Evolutionary conservation across 768 basidiomycete species (phyloP).

Genomic region (Tylopilus sp.): DNA sequence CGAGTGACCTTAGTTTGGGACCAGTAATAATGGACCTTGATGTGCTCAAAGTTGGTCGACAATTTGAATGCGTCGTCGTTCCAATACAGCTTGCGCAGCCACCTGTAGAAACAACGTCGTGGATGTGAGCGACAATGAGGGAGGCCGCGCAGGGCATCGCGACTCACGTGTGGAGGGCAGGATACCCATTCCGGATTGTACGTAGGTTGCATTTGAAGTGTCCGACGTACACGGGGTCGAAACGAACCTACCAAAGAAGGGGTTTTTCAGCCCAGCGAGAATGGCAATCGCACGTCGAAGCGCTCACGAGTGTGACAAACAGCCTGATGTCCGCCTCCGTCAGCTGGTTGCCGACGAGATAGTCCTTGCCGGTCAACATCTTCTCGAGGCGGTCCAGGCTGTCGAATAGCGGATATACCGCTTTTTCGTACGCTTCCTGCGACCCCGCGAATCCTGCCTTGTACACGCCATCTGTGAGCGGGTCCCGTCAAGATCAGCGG

Average conservation of each 20-base stretch:
- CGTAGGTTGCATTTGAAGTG: conserved; percentile 95
- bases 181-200: conserved; percentile 83
- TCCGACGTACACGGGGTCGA: conserved; percentile 85
- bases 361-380: conserved; percentile 73
- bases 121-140: too few species aligned
- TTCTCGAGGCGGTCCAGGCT: conserved; percentile 81
- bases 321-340: conserved; percentile 87
- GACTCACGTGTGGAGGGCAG: conserved; percentile 60
- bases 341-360: conserved; percentile 75
- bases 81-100: conserved; percentile 91
- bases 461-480: conserved; percentile 75
- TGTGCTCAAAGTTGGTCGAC: conserved; percentile 85
- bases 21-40: conserved; percentile 44
- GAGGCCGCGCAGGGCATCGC: not conserved
- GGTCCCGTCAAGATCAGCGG: not conserved
- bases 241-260: conserved; percentile 56
- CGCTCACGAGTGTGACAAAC: conserved; percentile 84
- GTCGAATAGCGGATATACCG: conserved; percentile 70
- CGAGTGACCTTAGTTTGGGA: conserved; percentile 27
- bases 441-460: conserved; percentile 82
- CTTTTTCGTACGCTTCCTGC: conserved; percentile 76
- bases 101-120: conserved; percentile 38
- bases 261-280: not conserved
- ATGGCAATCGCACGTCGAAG: not conserved
- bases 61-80: conserved; percentile 81